Percentiles rank a stretch among this genome's conserved stretches.
Evolutionary conservation across 768 basidiomycete species (phyloP).

Genomic region (Mycena leptocephala): DNA sequence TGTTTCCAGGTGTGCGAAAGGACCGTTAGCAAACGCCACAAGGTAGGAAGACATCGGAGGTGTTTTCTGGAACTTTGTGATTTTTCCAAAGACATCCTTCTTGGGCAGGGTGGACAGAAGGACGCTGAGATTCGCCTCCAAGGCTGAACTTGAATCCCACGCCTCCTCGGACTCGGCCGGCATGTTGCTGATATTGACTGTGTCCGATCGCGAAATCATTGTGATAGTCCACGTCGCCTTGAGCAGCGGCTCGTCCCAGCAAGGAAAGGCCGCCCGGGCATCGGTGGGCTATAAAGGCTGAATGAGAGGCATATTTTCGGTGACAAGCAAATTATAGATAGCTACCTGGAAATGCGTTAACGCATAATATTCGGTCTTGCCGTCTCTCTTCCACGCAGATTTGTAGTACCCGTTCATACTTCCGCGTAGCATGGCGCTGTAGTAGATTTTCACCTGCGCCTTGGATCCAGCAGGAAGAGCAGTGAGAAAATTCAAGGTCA

Average conservation of each 20-base stretch:
- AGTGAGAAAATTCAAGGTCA: slow-evolving; percentile 70
- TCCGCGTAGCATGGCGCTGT: slow-evolving; percentile 76
- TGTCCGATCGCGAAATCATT: slow-evolving; percentile 82
- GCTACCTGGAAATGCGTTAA: slow-evolving; percentile 92
- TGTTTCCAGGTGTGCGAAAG: slow-evolving; percentile 81
- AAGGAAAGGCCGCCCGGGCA: slow-evolving; percentile 88
- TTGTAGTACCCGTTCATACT: slow-evolving; percentile 91
- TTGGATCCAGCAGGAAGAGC: slow-evolving; percentile 77
- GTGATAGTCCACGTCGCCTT: slow-evolving; percentile 88
- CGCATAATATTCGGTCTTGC: slow-evolving; percentile 77
- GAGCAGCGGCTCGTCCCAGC: slow-evolving; percentile 55
- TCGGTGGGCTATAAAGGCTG: slow-evolving; percentile 79
- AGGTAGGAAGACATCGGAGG: slow-evolving; percentile 94
- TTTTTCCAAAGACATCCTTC: slow-evolving; percentile 75
- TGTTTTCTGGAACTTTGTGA: slow-evolving; percentile 85
- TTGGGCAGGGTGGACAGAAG: slow-evolving; percentile 31
- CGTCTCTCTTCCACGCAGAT: slow-evolving; percentile 74
- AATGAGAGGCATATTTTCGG: neutral
- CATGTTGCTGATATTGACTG: slow-evolving; percentile 93
- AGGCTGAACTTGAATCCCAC: slow-evolving; percentile 49
- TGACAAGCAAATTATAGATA: neutral
- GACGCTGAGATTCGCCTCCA: slow-evolving; percentile 32
- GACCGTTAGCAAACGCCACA: slow-evolving; percentile 90
- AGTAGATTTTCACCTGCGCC: slow-evolving; percentile 79
- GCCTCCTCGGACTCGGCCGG: slow-evolving; percentile 73